A percentile compares a stretch with the other conserved stretches of the same genome.
Conservation (phyloP, 2,329 filamentous ascomycete genomes). For the Monosporascus sp. region DNA sequence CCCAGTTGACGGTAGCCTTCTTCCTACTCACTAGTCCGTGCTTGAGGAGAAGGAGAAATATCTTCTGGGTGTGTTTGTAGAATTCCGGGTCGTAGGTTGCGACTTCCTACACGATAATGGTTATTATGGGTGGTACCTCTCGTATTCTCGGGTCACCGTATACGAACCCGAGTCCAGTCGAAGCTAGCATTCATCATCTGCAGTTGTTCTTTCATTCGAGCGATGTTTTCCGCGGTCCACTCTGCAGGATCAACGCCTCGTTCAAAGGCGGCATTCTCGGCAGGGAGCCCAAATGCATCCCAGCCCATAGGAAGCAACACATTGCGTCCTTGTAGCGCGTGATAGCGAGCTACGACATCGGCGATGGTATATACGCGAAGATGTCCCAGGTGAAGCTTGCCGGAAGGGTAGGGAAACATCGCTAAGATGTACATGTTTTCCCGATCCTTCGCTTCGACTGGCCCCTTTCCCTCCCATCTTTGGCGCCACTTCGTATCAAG, state of each 20-base stretch:
- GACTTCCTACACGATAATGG: constrained; percentile 55
- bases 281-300: constrained; percentile 88
- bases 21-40: constrained; percentile 76
- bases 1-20: constrained; percentile 83
- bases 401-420: constrained; percentile 93
- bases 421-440: constrained; percentile 65
- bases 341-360: constrained; percentile 75
- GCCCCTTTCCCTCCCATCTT: constrained; percentile 31
- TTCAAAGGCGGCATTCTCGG: constrained; percentile 87
- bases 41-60: constrained; percentile 73
- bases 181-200: constrained; percentile 73
- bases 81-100: constrained; percentile 79
- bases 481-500: constrained; percentile 49
- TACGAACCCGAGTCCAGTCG: constrained; percentile 73
- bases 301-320: constrained; percentile 90
- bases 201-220: constrained; percentile 78
- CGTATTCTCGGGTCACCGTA: constrained; percentile 5
- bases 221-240: constrained; percentile 79
- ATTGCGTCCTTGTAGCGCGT: constrained; percentile 65
- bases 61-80: constrained; percentile 82
- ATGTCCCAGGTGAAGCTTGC: constrained; percentile 80
- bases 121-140: constrained; percentile 6
- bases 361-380: constrained; percentile 86
- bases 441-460: constrained; percentile 1
- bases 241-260: constrained; percentile 67